Conservation (phyloP, 2,329 filamentous ascomycete species). For the Neoascochyta sp. region DNA sequence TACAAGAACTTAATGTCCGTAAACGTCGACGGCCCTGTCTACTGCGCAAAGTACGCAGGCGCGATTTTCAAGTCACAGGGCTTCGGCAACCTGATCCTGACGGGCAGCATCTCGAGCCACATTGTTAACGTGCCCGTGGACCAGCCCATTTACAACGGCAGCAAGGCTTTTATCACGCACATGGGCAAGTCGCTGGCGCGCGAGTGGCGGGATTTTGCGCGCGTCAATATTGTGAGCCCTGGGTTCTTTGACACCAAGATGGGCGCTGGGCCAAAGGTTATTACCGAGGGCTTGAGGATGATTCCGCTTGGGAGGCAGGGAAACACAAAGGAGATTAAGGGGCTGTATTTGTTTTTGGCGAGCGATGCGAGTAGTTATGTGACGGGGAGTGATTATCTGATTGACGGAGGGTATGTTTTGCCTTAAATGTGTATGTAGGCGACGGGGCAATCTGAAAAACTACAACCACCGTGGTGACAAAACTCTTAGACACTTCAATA, state of each 20-base stretch:
- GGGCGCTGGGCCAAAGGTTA: slow-evolving; percentile 58
- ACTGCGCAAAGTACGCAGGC: slow-evolving; percentile 43
- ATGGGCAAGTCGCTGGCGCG: slow-evolving; percentile 59
- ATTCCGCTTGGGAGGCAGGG: slow-evolving; percentile 74
- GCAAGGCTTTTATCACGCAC: slow-evolving; percentile 63
- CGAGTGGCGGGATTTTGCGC: slow-evolving; percentile 64
- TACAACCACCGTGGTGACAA: too few species aligned
- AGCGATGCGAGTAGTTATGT: slow-evolving; percentile 77
- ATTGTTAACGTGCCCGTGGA: slow-evolving; percentile 77
- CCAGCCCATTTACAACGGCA: slow-evolving; percentile 44
- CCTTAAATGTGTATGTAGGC: too few species aligned
- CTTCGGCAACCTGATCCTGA: slow-evolving; percentile 60
- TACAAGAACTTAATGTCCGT: slow-evolving; percentile 64
- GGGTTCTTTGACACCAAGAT: slow-evolving; percentile 65
- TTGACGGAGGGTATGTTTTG: slow-evolving; percentile 69
- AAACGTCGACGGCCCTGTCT: slow-evolving; percentile 62
- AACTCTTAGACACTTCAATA: too few species aligned
- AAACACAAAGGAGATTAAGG: slow-evolving; percentile 70
- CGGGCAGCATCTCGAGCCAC: slow-evolving; percentile 66
- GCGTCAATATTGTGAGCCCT: slow-evolving; percentile 62
- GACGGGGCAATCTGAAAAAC: too few species aligned
- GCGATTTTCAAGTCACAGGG: slow-evolving; percentile 43
- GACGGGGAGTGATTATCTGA: slow-evolving; percentile 68
- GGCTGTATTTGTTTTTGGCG: slow-evolving; percentile 73
- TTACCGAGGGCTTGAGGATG: slow-evolving; percentile 65